Evolutionary conservation across 2,329 filamentous ascomycete species (phyloP), one percentile per base, ranked within the genome.

Genomic region (Grosmannia clavigera): DNA sequence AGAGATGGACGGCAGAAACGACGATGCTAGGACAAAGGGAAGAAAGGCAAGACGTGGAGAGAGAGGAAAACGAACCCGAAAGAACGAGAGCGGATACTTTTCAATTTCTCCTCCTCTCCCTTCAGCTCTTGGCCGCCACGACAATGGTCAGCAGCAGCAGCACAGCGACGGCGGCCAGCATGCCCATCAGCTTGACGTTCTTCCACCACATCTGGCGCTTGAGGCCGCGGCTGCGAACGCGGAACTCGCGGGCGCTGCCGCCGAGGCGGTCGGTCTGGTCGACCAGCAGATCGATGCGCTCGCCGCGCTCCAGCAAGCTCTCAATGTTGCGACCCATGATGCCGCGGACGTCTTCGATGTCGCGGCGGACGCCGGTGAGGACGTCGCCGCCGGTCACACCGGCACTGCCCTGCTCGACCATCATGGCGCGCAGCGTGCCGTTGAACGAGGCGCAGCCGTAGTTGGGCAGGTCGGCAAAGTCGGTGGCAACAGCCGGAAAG

Each of bases 191-290:
- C 77, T 95, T 95, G 54, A 95, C 82, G 72, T 99, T 97, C 85
- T 97, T 97, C 92, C 92, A 97, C 94, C 94, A 99, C 94, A 99
- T 97, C 74, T 87, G 82, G 70, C 95, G 82, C 76, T 94, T 88
- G 67, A 99, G 73, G 1, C 90, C 91, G 31, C 91, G 79, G 71
- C 88, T 95, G 66, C 92, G 81, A 22, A 97, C 86, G 58, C 94
- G 79, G 70, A 99, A 99, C 71, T 99, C 94, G 67, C 86, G 80
- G 58, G 94, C 91, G 71, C 85, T 94, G 33, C 89, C 90, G 16
- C 92, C 94, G 48, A 99, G 74, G 52, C 91, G 80, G 71, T 96
- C 92, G 56, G 95, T 99, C 83, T 99, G 96, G 72, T 97, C 92
- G 27, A 99, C 92, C 54, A 99, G 76, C 66, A 96, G 73, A 74